A percentile compares a stretch with the other conserved stretches of the same genome.
Conservation (phyloP, 2,329 filamentous ascomycete species). For the Diaporthe destruens region DNA sequence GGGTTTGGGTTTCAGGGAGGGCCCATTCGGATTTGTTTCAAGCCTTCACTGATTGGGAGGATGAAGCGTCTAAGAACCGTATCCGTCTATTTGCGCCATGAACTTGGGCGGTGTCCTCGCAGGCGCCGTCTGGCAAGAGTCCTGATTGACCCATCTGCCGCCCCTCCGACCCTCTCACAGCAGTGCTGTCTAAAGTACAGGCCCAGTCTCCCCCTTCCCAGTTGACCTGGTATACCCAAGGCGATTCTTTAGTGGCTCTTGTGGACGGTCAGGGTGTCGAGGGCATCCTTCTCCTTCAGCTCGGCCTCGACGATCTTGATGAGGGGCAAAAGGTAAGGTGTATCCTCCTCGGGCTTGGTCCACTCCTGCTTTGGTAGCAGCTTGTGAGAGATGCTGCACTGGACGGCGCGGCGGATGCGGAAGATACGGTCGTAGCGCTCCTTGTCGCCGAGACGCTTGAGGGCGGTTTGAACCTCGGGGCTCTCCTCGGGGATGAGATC, state of each 20-base stretch:
- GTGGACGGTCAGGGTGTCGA: constrained; percentile 64
- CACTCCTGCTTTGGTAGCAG: constrained; percentile 72
- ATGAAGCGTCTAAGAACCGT: constrained; percentile 36
- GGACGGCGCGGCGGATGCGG: constrained; percentile 94
- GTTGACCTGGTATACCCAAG: background rate
- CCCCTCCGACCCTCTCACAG: background rate
- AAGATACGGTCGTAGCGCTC: constrained; percentile 97
- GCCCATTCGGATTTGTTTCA: background rate
- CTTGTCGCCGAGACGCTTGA: constrained; percentile 90
- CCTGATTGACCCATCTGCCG: constrained; percentile 11
- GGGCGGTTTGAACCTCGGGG: constrained; percentile 85
- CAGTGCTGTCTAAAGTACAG: background rate
- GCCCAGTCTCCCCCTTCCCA: background rate
- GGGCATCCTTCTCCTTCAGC: constrained; percentile 62
- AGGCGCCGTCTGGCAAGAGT: constrained; percentile 36
- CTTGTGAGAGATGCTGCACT: constrained; percentile 76
- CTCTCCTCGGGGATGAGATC: constrained; percentile 95
- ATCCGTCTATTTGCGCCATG: constrained; percentile 40
- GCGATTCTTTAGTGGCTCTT: constrained; percentile 58
- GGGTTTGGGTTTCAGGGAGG: background rate
- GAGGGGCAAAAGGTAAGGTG: constrained; percentile 66
- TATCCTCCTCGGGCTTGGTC: constrained; percentile 70
- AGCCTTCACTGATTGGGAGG: constrained; percentile 11
- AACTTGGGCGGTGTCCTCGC: constrained; percentile 17
- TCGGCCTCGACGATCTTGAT: constrained; percentile 64